Conservation (phyloP, 1,284 basidiomycete species). For the Mycena citricolor region DNA sequence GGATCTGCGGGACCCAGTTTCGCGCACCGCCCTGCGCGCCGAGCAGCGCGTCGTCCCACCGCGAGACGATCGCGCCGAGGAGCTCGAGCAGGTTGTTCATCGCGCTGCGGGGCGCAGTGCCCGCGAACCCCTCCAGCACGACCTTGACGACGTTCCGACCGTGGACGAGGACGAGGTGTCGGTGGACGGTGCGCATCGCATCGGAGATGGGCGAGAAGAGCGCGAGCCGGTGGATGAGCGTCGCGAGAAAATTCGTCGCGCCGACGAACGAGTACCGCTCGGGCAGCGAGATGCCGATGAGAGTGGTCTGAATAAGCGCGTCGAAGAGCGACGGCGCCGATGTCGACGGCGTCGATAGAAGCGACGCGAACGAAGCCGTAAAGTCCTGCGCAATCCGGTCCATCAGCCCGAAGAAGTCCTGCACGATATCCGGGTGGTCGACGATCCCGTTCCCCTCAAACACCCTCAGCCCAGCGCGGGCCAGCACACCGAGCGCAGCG, state of each 20-base stretch:
- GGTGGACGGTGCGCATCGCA: slow-evolving; percentile 53
- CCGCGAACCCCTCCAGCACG: slow-evolving; percentile 75
- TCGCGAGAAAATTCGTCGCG: slow-evolving; percentile 74
- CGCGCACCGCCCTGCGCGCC: slow-evolving; percentile 28
- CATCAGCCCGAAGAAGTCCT: slow-evolving; percentile 82
- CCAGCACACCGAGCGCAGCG: slow-evolving; percentile 55
- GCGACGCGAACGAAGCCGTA: slow-evolving; percentile 63
- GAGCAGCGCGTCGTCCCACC: slow-evolving; percentile 33
- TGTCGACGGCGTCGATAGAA: too few species aligned
- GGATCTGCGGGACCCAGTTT: slow-evolving; percentile 71
- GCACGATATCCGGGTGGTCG: slow-evolving; percentile 86
- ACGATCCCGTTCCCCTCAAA: slow-evolving; percentile 69
- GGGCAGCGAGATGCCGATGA: slow-evolving; percentile 71
- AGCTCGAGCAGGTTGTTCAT: slow-evolving; percentile 83
- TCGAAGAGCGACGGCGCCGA: slow-evolving; percentile 67
- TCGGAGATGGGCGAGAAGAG: slow-evolving; percentile 51
- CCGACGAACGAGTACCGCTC: slow-evolving; percentile 86
- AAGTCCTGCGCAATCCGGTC: slow-evolving; percentile 79
- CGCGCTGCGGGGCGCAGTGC: slow-evolving; percentile 79
- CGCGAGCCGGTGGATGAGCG: slow-evolving; percentile 60
- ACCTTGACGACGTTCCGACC: slow-evolving; percentile 73
- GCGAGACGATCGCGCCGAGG: slow-evolving; percentile 37
- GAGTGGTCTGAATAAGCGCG: slow-evolving; percentile 70
- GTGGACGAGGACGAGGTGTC: slow-evolving; percentile 37
- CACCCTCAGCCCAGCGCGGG: slow-evolving; percentile 58